A percentile compares a stretch with the other conserved stretches of the same genome.
Conservation (phyloP, 2,329 filamentous ascomycete genomes). For the Penicillium sp. region DNA sequence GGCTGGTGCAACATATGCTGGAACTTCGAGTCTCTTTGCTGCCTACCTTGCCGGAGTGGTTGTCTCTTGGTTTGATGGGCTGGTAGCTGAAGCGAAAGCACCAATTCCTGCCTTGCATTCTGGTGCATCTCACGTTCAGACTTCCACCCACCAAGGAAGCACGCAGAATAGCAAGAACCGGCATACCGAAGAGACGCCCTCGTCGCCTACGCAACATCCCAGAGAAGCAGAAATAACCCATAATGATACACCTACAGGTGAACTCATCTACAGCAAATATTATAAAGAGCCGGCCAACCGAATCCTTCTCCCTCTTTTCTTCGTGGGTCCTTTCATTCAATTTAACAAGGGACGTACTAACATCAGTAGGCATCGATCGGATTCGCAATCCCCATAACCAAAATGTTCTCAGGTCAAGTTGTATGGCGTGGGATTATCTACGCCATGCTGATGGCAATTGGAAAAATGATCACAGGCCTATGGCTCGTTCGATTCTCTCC, state of each 20-base stretch:
- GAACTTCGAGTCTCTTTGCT: slow-evolving; percentile 56
- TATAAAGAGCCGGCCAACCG: slow-evolving; percentile 47
- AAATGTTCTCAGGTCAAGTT: slow-evolving; percentile 62
- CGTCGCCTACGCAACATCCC: neutral
- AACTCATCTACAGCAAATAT: slow-evolving; percentile 46
- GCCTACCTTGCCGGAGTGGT: slow-evolving; percentile 56
- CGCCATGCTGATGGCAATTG: slow-evolving; percentile 65
- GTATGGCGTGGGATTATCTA: slow-evolving; percentile 75
- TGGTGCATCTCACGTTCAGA: neutral
- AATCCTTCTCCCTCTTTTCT: slow-evolving; percentile 70
- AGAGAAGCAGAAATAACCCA: neutral
- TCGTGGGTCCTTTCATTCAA: slow-evolving; percentile 48
- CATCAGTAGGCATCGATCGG: slow-evolving; percentile 57
- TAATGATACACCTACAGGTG: slow-evolving; percentile 20
- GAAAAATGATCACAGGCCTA: slow-evolving; percentile 59
- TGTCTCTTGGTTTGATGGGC: slow-evolving; percentile 51
- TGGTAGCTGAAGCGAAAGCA: slow-evolving; percentile 8
- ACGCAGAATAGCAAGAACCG: neutral
- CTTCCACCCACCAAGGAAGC: neutral
- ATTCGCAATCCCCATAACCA: slow-evolving; percentile 71
- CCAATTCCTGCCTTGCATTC: neutral
- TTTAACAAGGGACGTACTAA: neutral
- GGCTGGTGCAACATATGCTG: slow-evolving; percentile 52
- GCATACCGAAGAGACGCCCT: neutral
- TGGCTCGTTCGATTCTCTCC: slow-evolving; percentile 52